Evolutionary conservation across 345 rosid genomes (phyloP).

Genomic region (Euphorbia tirucalli): DNA sequence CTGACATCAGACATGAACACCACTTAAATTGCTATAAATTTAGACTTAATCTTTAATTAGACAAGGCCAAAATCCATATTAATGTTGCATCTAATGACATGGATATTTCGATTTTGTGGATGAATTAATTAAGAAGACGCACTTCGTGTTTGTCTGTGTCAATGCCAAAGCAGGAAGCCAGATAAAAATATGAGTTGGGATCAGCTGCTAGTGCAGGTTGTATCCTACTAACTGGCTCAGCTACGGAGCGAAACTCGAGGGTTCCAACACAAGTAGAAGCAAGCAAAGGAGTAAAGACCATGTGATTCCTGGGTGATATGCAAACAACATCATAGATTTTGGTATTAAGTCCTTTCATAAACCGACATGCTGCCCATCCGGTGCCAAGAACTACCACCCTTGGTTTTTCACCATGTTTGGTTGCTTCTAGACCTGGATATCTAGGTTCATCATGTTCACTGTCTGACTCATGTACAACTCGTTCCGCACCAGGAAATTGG

Average conservation of each 20-base stretch:
- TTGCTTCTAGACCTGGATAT: slow-evolving; percentile 55
- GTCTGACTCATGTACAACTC: slow-evolving; percentile 35
- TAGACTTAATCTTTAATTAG: background rate
- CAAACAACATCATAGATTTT: slow-evolving; percentile 59
- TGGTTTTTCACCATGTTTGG: slow-evolving; percentile 62
- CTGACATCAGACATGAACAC: slow-evolving; percentile 32
- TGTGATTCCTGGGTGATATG: slow-evolving; percentile 79
- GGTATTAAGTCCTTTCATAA: slow-evolving; percentile 63
- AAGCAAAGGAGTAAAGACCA: slow-evolving; percentile 80
- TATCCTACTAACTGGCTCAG: slow-evolving; percentile 78
- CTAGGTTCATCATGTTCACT: slow-evolving; percentile 40
- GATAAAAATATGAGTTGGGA: slow-evolving; percentile 77
- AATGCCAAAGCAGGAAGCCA: slow-evolving; percentile 72
- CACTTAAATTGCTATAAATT: background rate
- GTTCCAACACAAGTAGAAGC: slow-evolving; percentile 83
- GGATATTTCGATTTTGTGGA: background rate
- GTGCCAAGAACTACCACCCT: slow-evolving; percentile 76
- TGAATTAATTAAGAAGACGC: slow-evolving; percentile 21
- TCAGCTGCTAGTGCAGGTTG: slow-evolving; percentile 69
- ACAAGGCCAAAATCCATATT: too few species aligned
- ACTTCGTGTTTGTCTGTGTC: slow-evolving; percentile 75
- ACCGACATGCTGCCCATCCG: slow-evolving; percentile 82
- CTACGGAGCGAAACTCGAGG: slow-evolving; percentile 84
- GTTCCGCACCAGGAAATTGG: slow-evolving; percentile 37
- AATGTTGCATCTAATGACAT: too few species aligned